Evolutionary conservation across 768 basidiomycete species (phyloP).

Genomic region (Tylopilus sp.): DNA sequence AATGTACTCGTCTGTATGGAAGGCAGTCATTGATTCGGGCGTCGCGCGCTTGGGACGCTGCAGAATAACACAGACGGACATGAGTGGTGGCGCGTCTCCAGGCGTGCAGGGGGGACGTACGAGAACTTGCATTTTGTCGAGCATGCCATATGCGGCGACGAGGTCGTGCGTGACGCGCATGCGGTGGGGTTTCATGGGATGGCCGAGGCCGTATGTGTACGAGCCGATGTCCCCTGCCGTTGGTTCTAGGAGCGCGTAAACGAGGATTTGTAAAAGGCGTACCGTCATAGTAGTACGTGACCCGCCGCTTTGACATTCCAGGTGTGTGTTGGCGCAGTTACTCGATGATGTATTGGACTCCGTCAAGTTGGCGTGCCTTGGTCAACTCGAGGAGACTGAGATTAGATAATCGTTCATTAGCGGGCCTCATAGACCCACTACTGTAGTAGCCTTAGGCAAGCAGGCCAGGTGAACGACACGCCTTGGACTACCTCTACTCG

Average conservation of each 20-base stretch:
- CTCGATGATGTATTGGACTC: too few relatives aligned
- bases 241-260: neutral
- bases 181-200: conserved; percentile 95
- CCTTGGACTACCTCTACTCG: too few relatives aligned
- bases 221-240: conserved; percentile 63
- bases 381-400: too few relatives aligned
- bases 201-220: conserved; percentile 82
- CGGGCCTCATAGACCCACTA: too few relatives aligned
- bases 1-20: conserved; percentile 98
- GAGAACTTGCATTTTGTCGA: conserved; percentile 91
- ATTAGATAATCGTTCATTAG: too few relatives aligned
- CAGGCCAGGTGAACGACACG: too few relatives aligned
- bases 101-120: conserved; percentile 39
- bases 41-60: conserved; percentile 70
- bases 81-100: neutral
- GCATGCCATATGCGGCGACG: conserved; percentile 86
- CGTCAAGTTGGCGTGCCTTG: too few relatives aligned
- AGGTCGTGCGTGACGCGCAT: conserved; percentile 94
- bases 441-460: too few relatives aligned
- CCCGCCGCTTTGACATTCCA: conserved; percentile 75
- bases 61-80: too few relatives aligned
- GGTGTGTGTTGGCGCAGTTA: too few relatives aligned
- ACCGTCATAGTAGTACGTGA: conserved; percentile 82
- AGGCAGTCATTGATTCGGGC: conserved; percentile 80
- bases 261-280: conserved; percentile 17